Evolutionary conservation across 73 alveolate genomes (phyloP).

Genomic region (Tetrahymena thermophila): DNA sequence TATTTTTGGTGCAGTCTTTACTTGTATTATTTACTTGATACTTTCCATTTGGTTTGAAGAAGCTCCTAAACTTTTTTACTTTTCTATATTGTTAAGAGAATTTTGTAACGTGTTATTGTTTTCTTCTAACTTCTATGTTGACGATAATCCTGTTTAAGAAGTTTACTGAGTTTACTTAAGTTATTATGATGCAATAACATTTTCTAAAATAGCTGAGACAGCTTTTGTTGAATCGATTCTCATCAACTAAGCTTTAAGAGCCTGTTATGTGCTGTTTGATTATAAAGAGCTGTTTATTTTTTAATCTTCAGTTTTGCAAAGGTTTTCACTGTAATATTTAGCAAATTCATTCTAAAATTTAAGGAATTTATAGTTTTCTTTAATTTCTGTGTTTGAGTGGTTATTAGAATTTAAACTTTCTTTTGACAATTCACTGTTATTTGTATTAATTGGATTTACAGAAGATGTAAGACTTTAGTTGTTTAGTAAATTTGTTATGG

Average conservation of each 20-base stretch:
- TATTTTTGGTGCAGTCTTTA: not conserved
- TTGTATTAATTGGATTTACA: not conserved
- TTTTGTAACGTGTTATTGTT: too few relatives aligned
- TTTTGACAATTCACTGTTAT: not conserved
- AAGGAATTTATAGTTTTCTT: not conserved
- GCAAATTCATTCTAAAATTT: not conserved
- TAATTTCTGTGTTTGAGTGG: not conserved
- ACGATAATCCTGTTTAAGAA: not conserved
- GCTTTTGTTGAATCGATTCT: not conserved
- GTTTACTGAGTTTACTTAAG: not conserved
- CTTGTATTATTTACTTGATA: not conserved
- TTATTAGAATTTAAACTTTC: not conserved
- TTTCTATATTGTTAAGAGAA: not conserved
- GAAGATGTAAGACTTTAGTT: not conserved
- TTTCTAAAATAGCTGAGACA: not conserved
- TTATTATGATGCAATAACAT: not conserved
- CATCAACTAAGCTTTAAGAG: not conserved
- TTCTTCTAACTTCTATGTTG: not conserved
- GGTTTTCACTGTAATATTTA: not conserved
- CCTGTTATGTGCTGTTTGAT: not conserved
- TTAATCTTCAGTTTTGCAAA: not conserved
- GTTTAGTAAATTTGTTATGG: not conserved
- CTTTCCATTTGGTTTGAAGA: not conserved
- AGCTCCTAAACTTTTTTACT: not conserved
- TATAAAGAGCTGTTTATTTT: not conserved